Evolutionary conservation across 768 basidiomycete genomes (phyloP).

Genomic region (Gelatoporia subvermispora): DNA sequence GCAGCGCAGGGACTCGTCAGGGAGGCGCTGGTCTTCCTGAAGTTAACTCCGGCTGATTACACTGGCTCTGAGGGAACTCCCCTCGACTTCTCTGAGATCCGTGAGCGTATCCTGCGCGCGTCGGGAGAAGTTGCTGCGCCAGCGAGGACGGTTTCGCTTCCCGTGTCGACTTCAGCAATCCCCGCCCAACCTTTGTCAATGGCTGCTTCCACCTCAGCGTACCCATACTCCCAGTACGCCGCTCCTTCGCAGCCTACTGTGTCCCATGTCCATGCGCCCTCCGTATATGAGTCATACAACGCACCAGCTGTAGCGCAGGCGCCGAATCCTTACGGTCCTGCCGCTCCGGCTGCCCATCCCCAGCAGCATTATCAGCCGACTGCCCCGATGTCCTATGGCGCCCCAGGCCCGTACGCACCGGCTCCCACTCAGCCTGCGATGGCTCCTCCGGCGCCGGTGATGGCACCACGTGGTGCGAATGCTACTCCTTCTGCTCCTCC

Average conservation of each 20-base stretch:
- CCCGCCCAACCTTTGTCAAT: conserved; percentile 13
- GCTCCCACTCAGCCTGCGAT: conserved; percentile 22
- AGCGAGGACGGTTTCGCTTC: conserved; percentile 20
- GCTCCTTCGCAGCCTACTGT: conserved; percentile 16
- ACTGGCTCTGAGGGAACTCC: conserved; percentile 46
- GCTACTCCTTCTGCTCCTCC: conserved; percentile 32
- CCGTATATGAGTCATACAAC: conserved; percentile 17
- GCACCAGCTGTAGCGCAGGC: conserved; percentile 10
- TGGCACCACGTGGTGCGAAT: conserved; percentile 39
- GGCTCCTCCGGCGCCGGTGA: conserved; percentile 7
- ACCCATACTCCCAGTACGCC: conserved; percentile 17
- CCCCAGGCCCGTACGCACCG: conserved; percentile 29
- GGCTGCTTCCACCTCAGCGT: conserved; percentile 14
- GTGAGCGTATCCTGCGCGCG: conserved; percentile 42
- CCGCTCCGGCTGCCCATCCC: conserved; percentile 9
- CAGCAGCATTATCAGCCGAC: conserved; percentile 11
- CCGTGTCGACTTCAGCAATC: conserved; percentile 10
- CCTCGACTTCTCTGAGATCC: conserved; percentile 36
- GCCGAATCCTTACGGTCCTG: conserved; percentile 16
- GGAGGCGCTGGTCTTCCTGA: conserved; percentile 76
- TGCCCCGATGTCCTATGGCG: conserved; percentile 16
- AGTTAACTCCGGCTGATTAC: conserved; percentile 76
- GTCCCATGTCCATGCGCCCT: conserved; percentile 11
- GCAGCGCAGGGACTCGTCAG: conserved; percentile 85
- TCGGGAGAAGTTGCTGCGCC: conserved; percentile 25